phyloP scores from a whole-genome alignment of 2,329 filamentous ascomycete genomes.

The Xylariomycetidae sp. region DNA sequence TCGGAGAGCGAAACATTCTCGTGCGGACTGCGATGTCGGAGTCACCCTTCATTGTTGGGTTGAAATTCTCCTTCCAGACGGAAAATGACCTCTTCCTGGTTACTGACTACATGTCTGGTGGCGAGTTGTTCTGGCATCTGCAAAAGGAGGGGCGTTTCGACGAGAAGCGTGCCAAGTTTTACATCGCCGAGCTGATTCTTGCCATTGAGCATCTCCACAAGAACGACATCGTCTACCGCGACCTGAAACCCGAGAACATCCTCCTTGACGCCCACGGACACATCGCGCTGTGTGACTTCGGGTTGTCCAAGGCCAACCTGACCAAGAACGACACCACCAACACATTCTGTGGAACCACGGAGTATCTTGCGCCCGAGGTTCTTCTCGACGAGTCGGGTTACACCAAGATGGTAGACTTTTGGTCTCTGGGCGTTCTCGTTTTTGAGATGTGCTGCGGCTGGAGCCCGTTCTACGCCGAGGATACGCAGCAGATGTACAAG shows the following conservation, averaged over 20 bases:
- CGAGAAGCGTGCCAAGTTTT: conserved; percentile 93
- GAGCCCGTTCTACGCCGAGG: conserved; percentile 98
- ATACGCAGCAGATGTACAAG: conserved; percentile 99
- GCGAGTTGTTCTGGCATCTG: conserved; percentile 96
- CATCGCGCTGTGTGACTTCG: conserved; percentile 96
- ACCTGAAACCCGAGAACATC: conserved; percentile 97
- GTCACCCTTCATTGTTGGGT: conserved; percentile 93
- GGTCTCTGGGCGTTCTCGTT: conserved; percentile 93
- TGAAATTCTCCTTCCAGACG: conserved; percentile 99
- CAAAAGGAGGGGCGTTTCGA: conserved; percentile 96
- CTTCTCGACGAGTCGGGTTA: conserved; percentile 94
- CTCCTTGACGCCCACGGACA: conserved; percentile 94
- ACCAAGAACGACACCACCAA: conserved; percentile 98
- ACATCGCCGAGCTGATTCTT: conserved; percentile 94
- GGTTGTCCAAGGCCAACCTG: conserved; percentile 92
- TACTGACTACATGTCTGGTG: conserved; percentile 98
- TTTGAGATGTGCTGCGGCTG: conserved; percentile 99
- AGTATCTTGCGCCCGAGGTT: conserved; percentile 94
- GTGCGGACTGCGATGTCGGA: conserved; percentile 93
- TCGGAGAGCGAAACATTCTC: conserved; percentile 94
- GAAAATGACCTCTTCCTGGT: conserved; percentile 96
- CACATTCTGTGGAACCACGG: conserved; percentile 96
- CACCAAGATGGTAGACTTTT: conserved; percentile 99
- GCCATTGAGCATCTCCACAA: conserved; percentile 93
- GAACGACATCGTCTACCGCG: conserved; percentile 96